Evolutionary conservation across 164 flowering plant species (phyloP).

Genomic region (Malania oleifera): DNA sequence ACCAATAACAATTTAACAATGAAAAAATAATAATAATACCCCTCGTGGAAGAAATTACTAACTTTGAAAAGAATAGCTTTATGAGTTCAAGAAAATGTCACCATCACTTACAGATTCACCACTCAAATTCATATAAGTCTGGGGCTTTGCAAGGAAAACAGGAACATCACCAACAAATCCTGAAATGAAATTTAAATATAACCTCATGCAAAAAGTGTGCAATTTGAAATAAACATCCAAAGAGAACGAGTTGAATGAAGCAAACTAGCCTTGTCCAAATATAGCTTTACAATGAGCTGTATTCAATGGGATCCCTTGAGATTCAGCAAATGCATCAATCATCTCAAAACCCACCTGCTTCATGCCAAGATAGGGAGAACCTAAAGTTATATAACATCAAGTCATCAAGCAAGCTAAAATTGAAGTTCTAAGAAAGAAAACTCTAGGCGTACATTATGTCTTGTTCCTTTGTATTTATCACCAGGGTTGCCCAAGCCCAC

Average conservation of each 20-base stretch:
- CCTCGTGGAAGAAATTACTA: not conserved
- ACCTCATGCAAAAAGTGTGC: not conserved
- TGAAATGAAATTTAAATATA: slow-evolving; percentile 15
- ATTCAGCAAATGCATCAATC: slow-evolving; percentile 79
- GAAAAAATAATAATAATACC: not conserved
- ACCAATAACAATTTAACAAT: not conserved
- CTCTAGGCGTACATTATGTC: slow-evolving; percentile 60
- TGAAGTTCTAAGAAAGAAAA: not conserved
- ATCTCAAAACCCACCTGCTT: slow-evolving; percentile 85
- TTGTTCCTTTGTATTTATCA: slow-evolving; percentile 73
- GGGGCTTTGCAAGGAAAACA: slow-evolving; percentile 90
- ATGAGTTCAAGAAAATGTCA: not conserved
- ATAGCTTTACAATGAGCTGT: slow-evolving; percentile 73
- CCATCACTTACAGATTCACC: slow-evolving; percentile 77
- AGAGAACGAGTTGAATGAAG: slow-evolving; percentile 1
- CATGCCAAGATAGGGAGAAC: not conserved
- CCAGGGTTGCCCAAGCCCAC: slow-evolving; percentile 97
- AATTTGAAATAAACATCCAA: too few relatives aligned
- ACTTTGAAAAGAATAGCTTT: not conserved
- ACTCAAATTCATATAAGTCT: slow-evolving; percentile 92
- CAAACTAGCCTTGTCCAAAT: slow-evolving; percentile 66
- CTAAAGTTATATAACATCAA: not conserved
- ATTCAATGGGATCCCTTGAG: slow-evolving; percentile 58
- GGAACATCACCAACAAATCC: slow-evolving; percentile 69
- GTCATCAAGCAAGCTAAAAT: not conserved